Evolutionary conservation across 176 grass and related monocot species (phyloP).

Genomic region (Oryza punctata): DNA sequence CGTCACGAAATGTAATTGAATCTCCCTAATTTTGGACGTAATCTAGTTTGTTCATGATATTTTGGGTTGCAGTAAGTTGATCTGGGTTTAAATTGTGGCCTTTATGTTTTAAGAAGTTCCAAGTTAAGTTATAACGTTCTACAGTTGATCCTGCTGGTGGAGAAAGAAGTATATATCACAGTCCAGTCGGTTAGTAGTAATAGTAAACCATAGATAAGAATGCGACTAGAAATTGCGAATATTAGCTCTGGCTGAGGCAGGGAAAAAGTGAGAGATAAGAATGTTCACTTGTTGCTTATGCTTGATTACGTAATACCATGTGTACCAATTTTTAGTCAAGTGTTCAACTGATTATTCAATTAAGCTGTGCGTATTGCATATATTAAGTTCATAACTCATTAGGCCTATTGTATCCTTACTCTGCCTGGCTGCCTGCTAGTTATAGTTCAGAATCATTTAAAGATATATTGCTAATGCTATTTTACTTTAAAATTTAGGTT

Average conservation of each 20-base stretch:
- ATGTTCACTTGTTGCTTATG: neutral
- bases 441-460: neutral
- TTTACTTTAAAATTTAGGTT: constrained; percentile 55
- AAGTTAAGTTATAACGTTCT: neutral
- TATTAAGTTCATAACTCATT: neutral
- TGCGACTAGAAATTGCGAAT: too few relatives aligned
- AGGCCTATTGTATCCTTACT: neutral
- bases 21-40: neutral
- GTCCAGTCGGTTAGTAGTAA: neutral
- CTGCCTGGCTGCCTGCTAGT: neutral
- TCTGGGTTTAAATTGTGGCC: neutral
- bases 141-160: neutral
- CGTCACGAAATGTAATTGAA: constrained; percentile 85
- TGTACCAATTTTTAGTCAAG: neutral
- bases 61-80: neutral
- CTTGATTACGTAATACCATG: neutral
- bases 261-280: neutral
- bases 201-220: neutral
- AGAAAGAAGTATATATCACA: neutral
- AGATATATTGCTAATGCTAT: constrained; percentile 15
- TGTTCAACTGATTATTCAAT: neutral
- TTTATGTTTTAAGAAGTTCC: neutral
- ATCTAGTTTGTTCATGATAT: neutral
- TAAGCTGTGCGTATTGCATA: neutral
- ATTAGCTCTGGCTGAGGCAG: neutral